These are phyloP conservation scores for Endoconidiophora polonica DNA, from an alignment of 2,329 filamentous ascomycete genomes.

Conservation along the genomic window DNA sequence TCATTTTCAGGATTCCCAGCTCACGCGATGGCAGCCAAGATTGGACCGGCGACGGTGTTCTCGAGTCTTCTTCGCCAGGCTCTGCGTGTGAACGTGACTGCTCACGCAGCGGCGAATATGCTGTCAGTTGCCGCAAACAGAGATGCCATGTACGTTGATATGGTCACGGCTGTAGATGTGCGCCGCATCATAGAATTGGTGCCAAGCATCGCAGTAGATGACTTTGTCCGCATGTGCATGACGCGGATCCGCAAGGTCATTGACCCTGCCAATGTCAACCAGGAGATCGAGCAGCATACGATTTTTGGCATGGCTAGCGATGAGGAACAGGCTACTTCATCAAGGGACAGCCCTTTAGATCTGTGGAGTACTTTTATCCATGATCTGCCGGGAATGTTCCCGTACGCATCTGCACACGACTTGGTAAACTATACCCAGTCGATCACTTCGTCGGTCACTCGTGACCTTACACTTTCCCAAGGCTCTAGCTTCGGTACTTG, in stretches of 20 bases:
- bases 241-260: slow-evolving; percentile 54
- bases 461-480: slow-evolving; percentile 64
- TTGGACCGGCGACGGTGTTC: slow-evolving; percentile 78
- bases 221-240: slow-evolving; percentile 44
- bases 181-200: slow-evolving; percentile 48
- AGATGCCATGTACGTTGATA: slow-evolving; percentile 90
- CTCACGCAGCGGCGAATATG: slow-evolving; percentile 86
- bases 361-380: slow-evolving; percentile 60
- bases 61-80: slow-evolving; percentile 72
- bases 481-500: slow-evolving; percentile 74
- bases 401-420: slow-evolving; percentile 53
- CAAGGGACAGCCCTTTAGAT: slow-evolving; percentile 46
- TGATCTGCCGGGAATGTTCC: slow-evolving; percentile 52
- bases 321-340: slow-evolving; percentile 16
- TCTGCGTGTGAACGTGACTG: slow-evolving; percentile 79
- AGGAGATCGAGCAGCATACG: slow-evolving; percentile 46
- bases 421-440: slow-evolving; percentile 63
- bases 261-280: slow-evolving; percentile 48
- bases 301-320: slow-evolving; percentile 35
- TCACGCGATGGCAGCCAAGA: slow-evolving; percentile 74
- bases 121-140: slow-evolving; percentile 76
- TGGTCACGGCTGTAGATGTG: slow-evolving; percentile 50
- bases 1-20: slow-evolving; percentile 72
- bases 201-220: slow-evolving; percentile 47
- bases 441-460: slow-evolving; percentile 59